These are phyloP conservation scores for Penicillium vulpinum DNA, from an alignment of 2,329 filamentous ascomycete genomes.

Conservation along the genomic window DNA sequence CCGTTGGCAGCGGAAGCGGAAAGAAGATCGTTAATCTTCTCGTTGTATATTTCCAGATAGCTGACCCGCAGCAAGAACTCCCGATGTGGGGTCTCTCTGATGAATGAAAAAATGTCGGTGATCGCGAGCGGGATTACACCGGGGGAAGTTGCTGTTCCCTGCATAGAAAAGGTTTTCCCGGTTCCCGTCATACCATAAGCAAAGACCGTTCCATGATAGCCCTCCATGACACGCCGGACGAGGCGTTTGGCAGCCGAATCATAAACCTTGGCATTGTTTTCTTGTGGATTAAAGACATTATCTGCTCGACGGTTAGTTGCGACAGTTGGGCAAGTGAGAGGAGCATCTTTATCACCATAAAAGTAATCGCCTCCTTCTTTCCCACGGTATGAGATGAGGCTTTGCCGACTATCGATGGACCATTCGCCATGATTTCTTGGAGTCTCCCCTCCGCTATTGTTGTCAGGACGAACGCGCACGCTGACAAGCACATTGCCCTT, in stretches of 20 bases:
- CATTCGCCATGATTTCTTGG: constrained; percentile 75
- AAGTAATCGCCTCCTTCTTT: constrained; percentile 89
- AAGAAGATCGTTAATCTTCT: constrained; percentile 91
- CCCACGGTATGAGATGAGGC: constrained; percentile 78
- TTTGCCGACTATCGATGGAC: constrained; percentile 83
- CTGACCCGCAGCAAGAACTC: constrained; percentile 95
- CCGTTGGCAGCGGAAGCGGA: constrained; percentile 66
- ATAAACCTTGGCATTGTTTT: constrained; percentile 93
- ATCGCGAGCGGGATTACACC: constrained; percentile 97
- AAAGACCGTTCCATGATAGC: constrained; percentile 97
- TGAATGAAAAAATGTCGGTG: constrained; percentile 98
- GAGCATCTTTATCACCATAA: constrained; percentile 65
- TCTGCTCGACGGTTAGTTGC: constrained; percentile 55
- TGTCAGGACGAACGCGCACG: constrained; percentile 86
- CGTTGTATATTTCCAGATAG: constrained; percentile 98
- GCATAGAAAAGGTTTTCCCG: constrained; percentile 99
- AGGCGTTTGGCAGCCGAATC: constrained; percentile 91
- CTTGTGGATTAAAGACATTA: constrained; percentile 92
- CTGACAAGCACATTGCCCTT: constrained; percentile 97
- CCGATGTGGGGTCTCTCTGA: constrained; percentile 89
- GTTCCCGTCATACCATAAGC: constrained; percentile 99
- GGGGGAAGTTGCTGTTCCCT: constrained; percentile 90
- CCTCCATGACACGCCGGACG: constrained; percentile 96
- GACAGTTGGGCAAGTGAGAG: not conserved
- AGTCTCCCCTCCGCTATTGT: constrained; percentile 56